These are phyloP conservation scores for Coprinellus micaceus DNA, from an alignment of 768 basidiomycete genomes.

Conservation along the genomic window DNA sequence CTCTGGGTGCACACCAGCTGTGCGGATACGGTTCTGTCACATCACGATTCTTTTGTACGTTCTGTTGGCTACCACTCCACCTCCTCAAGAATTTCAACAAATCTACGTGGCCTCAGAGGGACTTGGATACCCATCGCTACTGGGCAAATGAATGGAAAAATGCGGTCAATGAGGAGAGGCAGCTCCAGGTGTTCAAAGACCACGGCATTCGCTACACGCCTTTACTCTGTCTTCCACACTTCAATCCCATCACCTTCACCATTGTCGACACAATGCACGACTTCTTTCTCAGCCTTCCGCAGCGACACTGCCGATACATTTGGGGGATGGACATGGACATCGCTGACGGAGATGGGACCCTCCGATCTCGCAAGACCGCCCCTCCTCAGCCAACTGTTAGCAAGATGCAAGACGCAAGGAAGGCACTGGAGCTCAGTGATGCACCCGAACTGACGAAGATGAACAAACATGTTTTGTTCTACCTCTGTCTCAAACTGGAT, in stretches of 20 bases:
- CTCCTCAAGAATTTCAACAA: conserved; percentile 21
- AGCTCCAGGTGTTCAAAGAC: neutral
- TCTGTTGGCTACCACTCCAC: conserved; percentile 9
- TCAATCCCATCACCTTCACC: conserved; percentile 7
- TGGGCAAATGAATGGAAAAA: neutral
- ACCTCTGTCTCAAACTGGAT: neutral
- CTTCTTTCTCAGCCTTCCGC: conserved; percentile 6
- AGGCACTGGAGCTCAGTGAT: neutral
- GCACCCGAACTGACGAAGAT: neutral
- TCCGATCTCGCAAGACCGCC: neutral
- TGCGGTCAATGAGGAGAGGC: neutral
- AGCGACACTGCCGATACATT: conserved; percentile 7
- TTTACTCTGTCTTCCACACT: conserved; percentile 12
- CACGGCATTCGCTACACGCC: conserved; percentile 12
- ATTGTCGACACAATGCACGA: conserved; percentile 16
- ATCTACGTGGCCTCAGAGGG: conserved; percentile 13
- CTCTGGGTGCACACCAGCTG: conserved; percentile 25
- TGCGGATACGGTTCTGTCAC: conserved; percentile 17
- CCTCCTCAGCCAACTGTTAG: neutral
- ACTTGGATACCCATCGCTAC: neutral
- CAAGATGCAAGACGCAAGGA: neutral
- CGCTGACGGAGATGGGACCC: conserved; percentile 4
- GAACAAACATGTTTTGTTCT: neutral
- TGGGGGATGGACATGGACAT: conserved; percentile 8
- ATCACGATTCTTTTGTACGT: conserved; percentile 18